Base-by-base conservation (phyloP, 1,284 basidiomycete genomes). In the Sporisorium graminicola region DNA sequence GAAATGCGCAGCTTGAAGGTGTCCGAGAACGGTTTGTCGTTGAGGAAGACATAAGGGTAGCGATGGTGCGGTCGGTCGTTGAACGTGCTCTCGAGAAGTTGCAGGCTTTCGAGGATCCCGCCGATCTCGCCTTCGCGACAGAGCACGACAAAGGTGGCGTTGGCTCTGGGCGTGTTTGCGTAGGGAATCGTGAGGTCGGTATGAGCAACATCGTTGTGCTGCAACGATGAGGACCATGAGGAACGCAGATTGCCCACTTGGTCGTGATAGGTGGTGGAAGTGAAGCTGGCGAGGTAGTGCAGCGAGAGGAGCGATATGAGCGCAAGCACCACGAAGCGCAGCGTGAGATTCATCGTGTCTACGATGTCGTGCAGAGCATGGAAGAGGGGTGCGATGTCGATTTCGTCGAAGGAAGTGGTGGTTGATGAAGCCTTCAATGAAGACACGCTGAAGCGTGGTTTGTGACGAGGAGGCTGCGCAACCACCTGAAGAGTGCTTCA, bases 1-100 rank as follows among this genome's bases (percentile, higher is more conserved):
- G 65, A 55, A 31, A 84, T 78, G 27, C 78, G 79, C 31, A 71
- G 56, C 68, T 86, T 87, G 82, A 87, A 87, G 35, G 82, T 82
- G 0, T 85, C 83, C 2, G 84, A 67, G 69, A 87, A 87, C 0
- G 82, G 82, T 46, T 83, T 55, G 46, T 86, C 81, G 74, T 87
- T 87, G 29, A 87, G 70, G 66, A 87, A 87, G 65, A 86, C 79
- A 77, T 85, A 87, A 9, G 86, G 85, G 52, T 87, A 87, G 26
- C 74, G 66, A 22, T 74, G 65, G 37, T 65, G 62, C 14, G 72
- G 66, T 22, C 66, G 61, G 40, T 69, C 66, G 65, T 86, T 86
- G 75, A 86, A 86, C 13, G 83, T 79, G 51, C 74, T 66, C 70
- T 79, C 70, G 44, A 77, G 68, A 12, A 74, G 65, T 4, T 72